Base-by-base conservation (phyloP, 306 rosid species). In the Senna tora region DNA sequence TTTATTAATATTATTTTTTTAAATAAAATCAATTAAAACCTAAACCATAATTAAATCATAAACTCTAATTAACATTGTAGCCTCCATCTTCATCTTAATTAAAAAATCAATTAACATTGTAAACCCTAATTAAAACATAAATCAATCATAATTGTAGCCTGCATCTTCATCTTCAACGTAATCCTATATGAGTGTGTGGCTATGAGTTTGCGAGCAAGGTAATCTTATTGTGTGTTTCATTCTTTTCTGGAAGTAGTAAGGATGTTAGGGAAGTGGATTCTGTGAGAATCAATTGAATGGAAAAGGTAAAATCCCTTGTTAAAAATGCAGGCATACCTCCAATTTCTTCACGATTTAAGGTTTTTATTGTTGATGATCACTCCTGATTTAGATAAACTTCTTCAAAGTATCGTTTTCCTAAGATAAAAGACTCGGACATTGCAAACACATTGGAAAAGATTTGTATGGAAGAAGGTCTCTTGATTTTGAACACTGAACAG, bases 291-390 rank as follows among this genome's bases (percentile, higher is more conserved):
- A 92, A 92, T 81, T 76, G 85, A 2, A 43, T 67, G 21, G 96
- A 86, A 51, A 87, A 87, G 67, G 82, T 89, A 67, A 81, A 89
- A 79, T 83, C 89, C 58, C 86, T 92, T 14, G 36, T 88, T 46
- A 89, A 92, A 77, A 83, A 59, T 72, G 96, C 92, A 49, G 46
- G 74, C 51, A 71, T 14, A 28, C 96, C 87, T 74, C 90, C 93
- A 2, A 77, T 75, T 64, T 86, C 86, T 1, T 87, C 92, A 2
- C 83, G 84, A 57, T 92, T 86, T 76, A 92, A 92, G 86, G 86
- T 92, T 75, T 92, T 87, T 77, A 88, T 92, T 54, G 60, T 92
- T 68, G 98, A 92, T 92, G 97, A 85, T 87, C 62, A 83, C 97
- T 76, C 87, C 97, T 14, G 89, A 92, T 42, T 65, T 89, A 33